Conservation (phyloP, 139 green algal genomes). For the Micromonas pusilla region DNA sequence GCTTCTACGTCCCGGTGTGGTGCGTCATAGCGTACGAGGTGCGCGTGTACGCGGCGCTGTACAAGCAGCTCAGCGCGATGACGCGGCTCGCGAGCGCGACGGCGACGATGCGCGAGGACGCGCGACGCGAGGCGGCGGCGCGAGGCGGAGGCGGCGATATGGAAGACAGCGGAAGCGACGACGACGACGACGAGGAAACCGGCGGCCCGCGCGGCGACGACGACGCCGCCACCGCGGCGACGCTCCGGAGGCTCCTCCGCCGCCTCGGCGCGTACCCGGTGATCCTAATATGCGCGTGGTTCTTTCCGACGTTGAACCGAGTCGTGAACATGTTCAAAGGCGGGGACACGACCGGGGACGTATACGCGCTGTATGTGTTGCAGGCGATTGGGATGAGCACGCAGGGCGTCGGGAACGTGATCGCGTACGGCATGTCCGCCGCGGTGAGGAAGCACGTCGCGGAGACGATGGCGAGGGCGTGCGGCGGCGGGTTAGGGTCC, state of each 20-base stretch:
- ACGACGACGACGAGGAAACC: too few relatives aligned
- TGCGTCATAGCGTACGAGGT: neutral
- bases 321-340: neutral
- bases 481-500: neutral
- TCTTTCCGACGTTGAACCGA: neutral
- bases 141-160: neutral
- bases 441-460: neutral
- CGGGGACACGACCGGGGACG: neutral
- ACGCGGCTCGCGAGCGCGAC: neutral
- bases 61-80: neutral
- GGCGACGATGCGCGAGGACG: neutral
- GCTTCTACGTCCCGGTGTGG: neutral
- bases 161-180: neutral
- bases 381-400: neutral
- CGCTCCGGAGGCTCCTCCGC: neutral
- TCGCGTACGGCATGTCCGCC: neutral
- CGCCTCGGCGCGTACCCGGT: neutral
- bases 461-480: neutral
- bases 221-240: neutral
- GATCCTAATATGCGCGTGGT: neutral
- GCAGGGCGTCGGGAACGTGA: neutral
- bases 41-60: neutral
- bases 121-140: neutral
- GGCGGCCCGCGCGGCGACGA: too few relatives aligned
- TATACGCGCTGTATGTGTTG: neutral